Conservation (phyloP, 805 yeast species). For the Danielia oregonensis region DNA sequence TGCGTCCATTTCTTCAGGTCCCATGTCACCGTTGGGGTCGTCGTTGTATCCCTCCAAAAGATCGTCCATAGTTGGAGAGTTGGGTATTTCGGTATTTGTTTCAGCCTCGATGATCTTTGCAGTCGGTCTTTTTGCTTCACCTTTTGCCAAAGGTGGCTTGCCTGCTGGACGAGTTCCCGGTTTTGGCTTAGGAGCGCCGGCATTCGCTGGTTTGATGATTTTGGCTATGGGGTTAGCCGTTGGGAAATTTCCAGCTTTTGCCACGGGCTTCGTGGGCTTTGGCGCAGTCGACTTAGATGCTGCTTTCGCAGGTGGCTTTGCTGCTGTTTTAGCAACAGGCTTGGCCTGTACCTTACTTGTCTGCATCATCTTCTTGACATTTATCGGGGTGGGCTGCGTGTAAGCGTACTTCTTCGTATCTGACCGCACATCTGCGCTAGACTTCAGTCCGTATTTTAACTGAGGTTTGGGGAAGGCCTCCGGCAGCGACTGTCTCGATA, state of each 20-base stretch:
- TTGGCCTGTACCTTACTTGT: constrained; percentile 5
- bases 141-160: background rate
- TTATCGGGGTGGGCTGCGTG: constrained; percentile 38
- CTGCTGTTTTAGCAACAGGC: constrained; percentile 7
- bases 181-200: constrained; percentile 30
- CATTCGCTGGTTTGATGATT: constrained; percentile 23
- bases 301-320: constrained; percentile 3
- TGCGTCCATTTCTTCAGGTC: constrained; percentile 28
- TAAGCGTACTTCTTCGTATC: constrained; percentile 26
- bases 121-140: background rate
- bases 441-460: constrained; percentile 14
- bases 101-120: background rate
- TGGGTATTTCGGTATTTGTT: constrained; percentile 3
- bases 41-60: constrained; percentile 21
- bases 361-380: constrained; percentile 31
- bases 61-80: constrained; percentile 26
- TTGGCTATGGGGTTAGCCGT: constrained; percentile 5
- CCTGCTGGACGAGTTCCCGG: constrained; percentile 10
- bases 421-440: constrained; percentile 21
- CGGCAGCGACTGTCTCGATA: no score
- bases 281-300: constrained; percentile 3
- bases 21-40: constrained; percentile 11
- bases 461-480: constrained; percentile 1
- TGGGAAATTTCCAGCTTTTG: no score
- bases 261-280: constrained; percentile 3